Conservation (phyloP, 2,329 filamentous ascomycete genomes). For the Xenoacremonium recifei region DNA sequence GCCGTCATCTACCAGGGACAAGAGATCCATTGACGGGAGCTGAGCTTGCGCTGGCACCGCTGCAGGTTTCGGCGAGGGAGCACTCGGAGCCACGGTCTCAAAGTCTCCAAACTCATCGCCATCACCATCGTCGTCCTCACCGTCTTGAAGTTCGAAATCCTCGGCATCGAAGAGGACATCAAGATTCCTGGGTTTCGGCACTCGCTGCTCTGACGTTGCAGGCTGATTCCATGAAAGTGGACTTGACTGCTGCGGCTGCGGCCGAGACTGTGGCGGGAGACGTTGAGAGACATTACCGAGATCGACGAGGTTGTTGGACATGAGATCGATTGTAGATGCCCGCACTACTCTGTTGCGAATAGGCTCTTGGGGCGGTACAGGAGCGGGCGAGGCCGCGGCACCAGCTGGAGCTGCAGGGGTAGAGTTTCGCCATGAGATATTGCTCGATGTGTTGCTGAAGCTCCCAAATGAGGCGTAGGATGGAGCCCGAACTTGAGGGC, state of each 20-base stretch:
- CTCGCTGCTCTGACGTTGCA: constrained; percentile 8
- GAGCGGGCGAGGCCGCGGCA: too few species aligned
- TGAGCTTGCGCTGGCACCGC: constrained; percentile 6
- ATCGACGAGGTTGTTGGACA: constrained; percentile 52
- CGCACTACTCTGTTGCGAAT: constrained; percentile 31
- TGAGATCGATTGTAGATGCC: constrained; percentile 52
- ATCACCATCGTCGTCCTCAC: constrained; percentile 48
- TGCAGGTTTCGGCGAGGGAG: constrained; percentile 1
- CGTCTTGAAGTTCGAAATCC: constrained; percentile 45
- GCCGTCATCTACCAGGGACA: constrained; percentile 37
- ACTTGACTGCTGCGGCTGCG: constrained; percentile 9
- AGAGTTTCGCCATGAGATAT: constrained; percentile 8
- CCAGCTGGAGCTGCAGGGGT: too few species aligned
- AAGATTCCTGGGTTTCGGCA: constrained; percentile 34
- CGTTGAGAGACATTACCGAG: constrained; percentile 22
- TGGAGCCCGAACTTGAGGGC: too few species aligned
- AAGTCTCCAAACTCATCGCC: constrained; percentile 56
- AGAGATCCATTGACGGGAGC: constrained; percentile 37
- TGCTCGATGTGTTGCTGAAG: neutral
- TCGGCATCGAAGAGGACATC: constrained; percentile 68
- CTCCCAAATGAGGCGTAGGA: neutral
- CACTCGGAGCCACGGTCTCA: constrained; percentile 41
- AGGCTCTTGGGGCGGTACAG: constrained; percentile 6
- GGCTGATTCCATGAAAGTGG: constrained; percentile 6
- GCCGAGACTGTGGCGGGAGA: too few species aligned